Conservation (phyloP, 2,329 filamentous ascomycete genomes). For the Talaromyces rugulosus region DNA sequence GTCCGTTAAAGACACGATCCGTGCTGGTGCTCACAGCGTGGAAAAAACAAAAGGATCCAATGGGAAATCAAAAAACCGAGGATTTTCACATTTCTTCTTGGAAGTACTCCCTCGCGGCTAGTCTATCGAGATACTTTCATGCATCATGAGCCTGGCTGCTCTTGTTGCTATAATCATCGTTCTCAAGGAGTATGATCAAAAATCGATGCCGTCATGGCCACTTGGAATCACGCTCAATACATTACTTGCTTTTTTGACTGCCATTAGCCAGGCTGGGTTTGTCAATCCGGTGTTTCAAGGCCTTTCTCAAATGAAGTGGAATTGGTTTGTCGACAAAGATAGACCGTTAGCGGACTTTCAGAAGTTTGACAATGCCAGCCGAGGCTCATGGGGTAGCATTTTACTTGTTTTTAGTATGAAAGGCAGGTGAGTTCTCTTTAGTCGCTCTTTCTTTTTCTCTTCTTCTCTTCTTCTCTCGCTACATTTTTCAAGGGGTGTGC, state of each 20-base stretch:
- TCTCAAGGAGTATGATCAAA: background rate
- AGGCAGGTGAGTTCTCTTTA: background rate
- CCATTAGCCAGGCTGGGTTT: background rate
- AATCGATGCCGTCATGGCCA: background rate
- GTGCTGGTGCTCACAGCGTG: too few relatives aligned
- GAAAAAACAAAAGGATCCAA: background rate
- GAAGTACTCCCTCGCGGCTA: background rate
- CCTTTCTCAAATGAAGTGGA: constrained; percentile 7
- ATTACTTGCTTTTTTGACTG: constrained; percentile 1
- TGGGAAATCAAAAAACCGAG: background rate
- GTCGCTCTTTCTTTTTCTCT: background rate
- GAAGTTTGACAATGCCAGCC: constrained; percentile 1
- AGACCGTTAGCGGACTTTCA: background rate
- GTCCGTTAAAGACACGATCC: background rate
- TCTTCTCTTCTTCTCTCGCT: background rate
- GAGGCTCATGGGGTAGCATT: background rate
- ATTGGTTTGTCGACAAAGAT: background rate
- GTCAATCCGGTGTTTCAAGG: constrained; percentile 1
- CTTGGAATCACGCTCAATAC: constrained; percentile 6
- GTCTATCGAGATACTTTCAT: constrained; percentile 1
- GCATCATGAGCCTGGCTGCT: background rate
- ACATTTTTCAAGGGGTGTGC: background rate
- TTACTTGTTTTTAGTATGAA: background rate
- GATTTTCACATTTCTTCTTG: background rate
- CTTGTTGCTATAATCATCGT: background rate